Evolutionary conservation across 2,329 filamentous ascomycete genomes (phyloP), one percentile per base, ranked within the genome.

Genomic region (Penicillium sp.): DNA sequence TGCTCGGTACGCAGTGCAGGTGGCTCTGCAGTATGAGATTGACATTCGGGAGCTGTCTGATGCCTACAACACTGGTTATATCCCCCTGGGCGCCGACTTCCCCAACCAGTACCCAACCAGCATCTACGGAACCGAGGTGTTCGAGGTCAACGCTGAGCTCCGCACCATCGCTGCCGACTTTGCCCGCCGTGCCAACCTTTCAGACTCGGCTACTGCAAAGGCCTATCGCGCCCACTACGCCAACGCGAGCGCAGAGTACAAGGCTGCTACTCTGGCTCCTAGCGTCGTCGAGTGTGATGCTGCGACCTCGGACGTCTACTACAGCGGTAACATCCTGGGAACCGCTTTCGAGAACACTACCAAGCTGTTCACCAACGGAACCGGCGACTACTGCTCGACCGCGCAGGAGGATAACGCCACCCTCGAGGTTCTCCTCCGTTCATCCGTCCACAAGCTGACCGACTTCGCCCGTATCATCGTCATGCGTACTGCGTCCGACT

Each of bases 11-110:
- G 85, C 89, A 0, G 83, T 93, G 5, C 90, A 93, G 71, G 89
- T 92, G 2, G 89, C 87, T 0, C 79, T 92, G 56, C 89, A 93
- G 73, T 90, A 92, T 65, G 90, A 93, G 74, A 85, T 93, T 62
- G 89, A 92, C 67, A 78, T 84, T 1, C 84, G 89, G 37, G 89
- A 91, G 62, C 84, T 91, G 37, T 87, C 89, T 0, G 70, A 71
- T 1, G 87, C 87, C 73, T 91, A 83, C 76, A 78, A 82, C 0
- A 89, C 88, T 0, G 89, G 89, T 5, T 92, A 92, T 72, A 81
- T 92, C 33, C 84, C 88, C 1, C 87, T 86, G 68, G 89, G 88
- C 16, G 80, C 82, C 25, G 73, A 80, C 26, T 66, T 71, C 6
- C 87, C 89, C 0, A 74, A 81, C 48, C 73, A 86, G 49, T 88